Percentiles rank a stretch among this genome's conserved stretches.
Conservation (phyloP, 305 asterid genomes). For the Fraxinus greggii region DNA sequence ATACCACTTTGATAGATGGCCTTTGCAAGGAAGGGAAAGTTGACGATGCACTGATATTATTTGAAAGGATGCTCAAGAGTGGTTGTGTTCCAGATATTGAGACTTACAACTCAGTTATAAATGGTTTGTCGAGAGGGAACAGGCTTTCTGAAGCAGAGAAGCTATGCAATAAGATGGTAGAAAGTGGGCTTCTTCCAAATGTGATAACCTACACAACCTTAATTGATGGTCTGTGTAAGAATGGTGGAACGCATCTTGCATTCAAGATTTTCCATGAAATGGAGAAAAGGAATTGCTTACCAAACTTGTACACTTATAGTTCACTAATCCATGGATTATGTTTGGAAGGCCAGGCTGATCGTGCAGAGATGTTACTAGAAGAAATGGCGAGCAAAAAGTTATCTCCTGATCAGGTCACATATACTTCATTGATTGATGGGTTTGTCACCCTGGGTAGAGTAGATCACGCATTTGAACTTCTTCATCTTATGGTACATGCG, state of each 20-base stretch:
- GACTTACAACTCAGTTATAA: conserved; percentile 71
- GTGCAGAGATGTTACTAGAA: conserved; percentile 59
- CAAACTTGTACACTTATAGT: conserved; percentile 76
- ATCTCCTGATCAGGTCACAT: conserved; percentile 70
- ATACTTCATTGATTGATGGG: conserved; percentile 82
- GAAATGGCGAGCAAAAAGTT: conserved; percentile 63
- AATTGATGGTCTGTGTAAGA: conserved; percentile 81
- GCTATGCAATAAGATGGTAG: conserved; percentile 51
- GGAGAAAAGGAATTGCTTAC: conserved; percentile 60
- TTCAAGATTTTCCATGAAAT: conserved; percentile 69
- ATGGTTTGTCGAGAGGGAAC: conserved; percentile 57
- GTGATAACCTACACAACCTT: conserved; percentile 75
- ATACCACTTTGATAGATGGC: conserved; percentile 74
- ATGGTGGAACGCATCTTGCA: conserved; percentile 55
- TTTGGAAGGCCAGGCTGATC: conserved; percentile 59
- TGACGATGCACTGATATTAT: conserved; percentile 60
- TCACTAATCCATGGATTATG: conserved; percentile 75
- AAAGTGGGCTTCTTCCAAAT: conserved; percentile 63
- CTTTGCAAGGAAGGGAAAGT: conserved; percentile 71
- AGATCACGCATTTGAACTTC: conserved; percentile 62
- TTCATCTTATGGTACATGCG: conserved; percentile 54
- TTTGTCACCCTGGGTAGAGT: conserved; percentile 57
- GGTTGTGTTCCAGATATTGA: conserved; percentile 55
- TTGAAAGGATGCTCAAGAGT: conserved; percentile 49
- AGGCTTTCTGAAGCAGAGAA: conserved; percentile 63